Evolutionary conservation across 106 monocot species (phyloP).

Genomic region (Dendrobium officinale): DNA sequence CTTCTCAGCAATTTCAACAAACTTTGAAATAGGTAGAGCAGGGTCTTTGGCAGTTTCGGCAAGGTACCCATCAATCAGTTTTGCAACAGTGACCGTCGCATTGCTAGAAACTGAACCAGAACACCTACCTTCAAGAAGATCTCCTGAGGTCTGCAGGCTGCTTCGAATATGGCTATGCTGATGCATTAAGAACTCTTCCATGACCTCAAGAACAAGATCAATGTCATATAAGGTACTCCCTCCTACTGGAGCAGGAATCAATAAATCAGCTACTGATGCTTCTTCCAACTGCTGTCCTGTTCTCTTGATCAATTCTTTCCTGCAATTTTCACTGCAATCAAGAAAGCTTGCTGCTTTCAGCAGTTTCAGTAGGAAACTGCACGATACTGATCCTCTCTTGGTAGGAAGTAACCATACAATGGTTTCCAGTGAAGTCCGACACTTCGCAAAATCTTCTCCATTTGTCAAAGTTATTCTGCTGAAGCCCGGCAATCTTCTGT

Average conservation of each 20-base stretch:
- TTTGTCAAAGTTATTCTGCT: constrained; percentile 16
- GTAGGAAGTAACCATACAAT: constrained; percentile 46
- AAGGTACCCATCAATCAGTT: constrained; percentile 59
- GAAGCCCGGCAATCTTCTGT: constrained; percentile 34
- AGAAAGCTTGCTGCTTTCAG: constrained; percentile 37
- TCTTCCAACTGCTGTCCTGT: constrained; percentile 42
- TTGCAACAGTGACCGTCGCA: constrained; percentile 26
- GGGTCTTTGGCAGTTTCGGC: constrained; percentile 50
- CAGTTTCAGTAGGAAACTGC: constrained; percentile 51
- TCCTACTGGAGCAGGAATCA: constrained; percentile 26
- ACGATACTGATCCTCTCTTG: constrained; percentile 38
- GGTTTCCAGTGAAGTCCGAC: constrained; percentile 30
- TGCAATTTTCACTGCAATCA: constrained; percentile 25
- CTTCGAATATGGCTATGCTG: constrained; percentile 1
- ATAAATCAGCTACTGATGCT: constrained; percentile 44
- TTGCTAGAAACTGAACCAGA: constrained; percentile 13
- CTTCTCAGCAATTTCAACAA: constrained; percentile 58
- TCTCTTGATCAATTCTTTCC: constrained; percentile 36
- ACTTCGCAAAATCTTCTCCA: constrained; percentile 26
- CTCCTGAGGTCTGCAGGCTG: constrained; percentile 18
- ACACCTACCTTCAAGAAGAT: constrained; percentile 30
- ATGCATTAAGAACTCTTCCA: constrained; percentile 47
- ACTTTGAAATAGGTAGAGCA: constrained; percentile 43
- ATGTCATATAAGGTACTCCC: constrained; percentile 34
- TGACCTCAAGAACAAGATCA: constrained; percentile 33